Conservation (phyloP, 129 eudicot genomes). For the Glebionis coronaria region DNA sequence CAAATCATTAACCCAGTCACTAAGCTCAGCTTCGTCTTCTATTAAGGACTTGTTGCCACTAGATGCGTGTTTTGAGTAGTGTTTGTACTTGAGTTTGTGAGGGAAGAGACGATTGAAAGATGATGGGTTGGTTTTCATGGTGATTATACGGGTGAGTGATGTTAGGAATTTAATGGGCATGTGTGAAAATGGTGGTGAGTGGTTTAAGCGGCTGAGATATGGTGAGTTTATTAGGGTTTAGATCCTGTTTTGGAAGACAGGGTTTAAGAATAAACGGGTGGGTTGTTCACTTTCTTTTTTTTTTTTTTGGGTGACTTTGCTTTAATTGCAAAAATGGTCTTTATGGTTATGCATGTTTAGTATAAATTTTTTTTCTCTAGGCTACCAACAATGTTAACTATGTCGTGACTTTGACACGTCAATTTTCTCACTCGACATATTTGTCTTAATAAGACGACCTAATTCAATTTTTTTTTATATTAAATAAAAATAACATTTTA, state of each 20-base stretch:
- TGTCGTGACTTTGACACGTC: too few relatives aligned
- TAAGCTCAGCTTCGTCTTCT: constrained; percentile 88
- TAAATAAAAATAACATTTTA: too few relatives aligned
- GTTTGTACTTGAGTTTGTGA: constrained; percentile 51
- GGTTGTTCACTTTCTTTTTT: too few relatives aligned
- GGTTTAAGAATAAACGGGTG: constrained; percentile 24
- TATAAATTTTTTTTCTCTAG: too few relatives aligned
- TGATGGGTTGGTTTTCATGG: constrained; percentile 35
- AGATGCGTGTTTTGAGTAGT: background rate
- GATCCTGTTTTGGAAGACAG: constrained; percentile 12
- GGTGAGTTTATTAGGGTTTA: constrained; percentile 26
- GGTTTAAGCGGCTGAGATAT: constrained; percentile 25
- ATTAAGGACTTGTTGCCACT: constrained; percentile 53
- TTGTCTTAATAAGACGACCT: too few relatives aligned
- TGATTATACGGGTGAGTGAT: constrained; percentile 44
- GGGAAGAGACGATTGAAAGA: constrained; percentile 64
- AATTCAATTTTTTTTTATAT: too few relatives aligned
- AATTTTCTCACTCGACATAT: too few relatives aligned
- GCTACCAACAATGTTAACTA: too few relatives aligned
- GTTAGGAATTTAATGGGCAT: constrained; percentile 50
- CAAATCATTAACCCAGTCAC: constrained; percentile 88
- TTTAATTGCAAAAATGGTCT: too few relatives aligned
- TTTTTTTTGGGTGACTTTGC: too few relatives aligned
- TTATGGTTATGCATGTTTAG: too few relatives aligned
- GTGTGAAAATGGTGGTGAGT: background rate